phyloP scores from a whole-genome alignment of 2,329 filamentous ascomycete genomes.

The Beauveria sp. region DNA sequence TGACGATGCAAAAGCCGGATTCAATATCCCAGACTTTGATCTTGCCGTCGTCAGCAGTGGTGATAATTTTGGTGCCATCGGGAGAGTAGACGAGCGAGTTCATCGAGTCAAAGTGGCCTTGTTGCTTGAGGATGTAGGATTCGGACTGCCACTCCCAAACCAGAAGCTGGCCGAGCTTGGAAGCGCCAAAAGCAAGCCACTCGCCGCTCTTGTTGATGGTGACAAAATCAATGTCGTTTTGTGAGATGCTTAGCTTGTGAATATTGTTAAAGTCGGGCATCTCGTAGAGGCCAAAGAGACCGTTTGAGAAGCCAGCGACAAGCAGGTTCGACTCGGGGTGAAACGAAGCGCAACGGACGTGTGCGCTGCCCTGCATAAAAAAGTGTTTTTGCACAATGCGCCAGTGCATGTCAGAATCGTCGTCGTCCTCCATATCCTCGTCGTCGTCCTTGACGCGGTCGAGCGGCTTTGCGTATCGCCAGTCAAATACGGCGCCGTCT shows the following conservation, averaged over 20 bases:
- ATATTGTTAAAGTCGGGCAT: constrained; percentile 94
- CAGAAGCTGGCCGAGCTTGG: constrained; percentile 87
- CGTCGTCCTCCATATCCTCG: constrained; percentile 51
- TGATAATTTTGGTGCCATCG: constrained; percentile 87
- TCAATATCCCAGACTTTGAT: constrained; percentile 98
- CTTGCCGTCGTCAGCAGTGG: constrained; percentile 91
- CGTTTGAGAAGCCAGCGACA: constrained; percentile 94
- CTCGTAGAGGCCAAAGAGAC: constrained; percentile 89
- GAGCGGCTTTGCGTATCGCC: constrained; percentile 69
- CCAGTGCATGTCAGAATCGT: constrained; percentile 68
- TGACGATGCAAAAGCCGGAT: constrained; percentile 95
- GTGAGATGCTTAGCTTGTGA: constrained; percentile 86
- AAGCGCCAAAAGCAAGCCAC: constrained; percentile 95
- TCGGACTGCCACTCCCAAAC: constrained; percentile 99
- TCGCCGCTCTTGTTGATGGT: constrained; percentile 91
- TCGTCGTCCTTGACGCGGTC: constrained; percentile 49
- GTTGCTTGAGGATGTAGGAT: constrained; percentile 96
- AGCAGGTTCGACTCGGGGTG: constrained; percentile 82
- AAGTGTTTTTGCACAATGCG: constrained; percentile 86
- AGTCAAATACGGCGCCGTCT: constrained; percentile 92
- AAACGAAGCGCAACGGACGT: constrained; percentile 83
- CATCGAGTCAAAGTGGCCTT: constrained; percentile 94
- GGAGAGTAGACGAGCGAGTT: constrained; percentile 90
- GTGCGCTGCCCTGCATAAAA: constrained; percentile 85
- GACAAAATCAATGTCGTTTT: constrained; percentile 92